These are phyloP conservation scores for Carpinus viminea DNA, from an alignment of 306 rosid species.

Conservation along the genomic window DNA sequence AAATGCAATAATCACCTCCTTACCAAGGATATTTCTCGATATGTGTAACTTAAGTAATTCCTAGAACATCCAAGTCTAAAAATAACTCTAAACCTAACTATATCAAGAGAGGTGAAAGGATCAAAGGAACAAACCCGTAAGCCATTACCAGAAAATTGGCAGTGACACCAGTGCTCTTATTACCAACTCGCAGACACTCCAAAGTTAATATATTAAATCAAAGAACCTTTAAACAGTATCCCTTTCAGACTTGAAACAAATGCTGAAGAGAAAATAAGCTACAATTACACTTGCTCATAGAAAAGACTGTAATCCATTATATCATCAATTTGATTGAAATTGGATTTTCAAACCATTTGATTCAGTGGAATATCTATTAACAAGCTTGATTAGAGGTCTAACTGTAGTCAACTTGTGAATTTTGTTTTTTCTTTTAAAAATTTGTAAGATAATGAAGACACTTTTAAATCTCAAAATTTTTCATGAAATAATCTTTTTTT, in stretches of 20 bases:
- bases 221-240: not conserved
- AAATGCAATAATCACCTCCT: constrained; percentile 47
- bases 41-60: constrained; percentile 37
- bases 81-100: constrained; percentile 43
- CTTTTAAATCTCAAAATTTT: not conserved
- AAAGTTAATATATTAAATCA: constrained; percentile 21
- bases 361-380: not conserved
- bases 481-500: not conserved
- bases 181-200: constrained; percentile 26
- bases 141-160: constrained; percentile 35
- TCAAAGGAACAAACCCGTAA: constrained; percentile 39
- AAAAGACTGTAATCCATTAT: not conserved
- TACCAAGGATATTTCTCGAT: constrained; percentile 61
- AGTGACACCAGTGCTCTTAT: constrained; percentile 32
- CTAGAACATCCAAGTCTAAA: constrained; percentile 47
- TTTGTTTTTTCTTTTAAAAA: not conserved
- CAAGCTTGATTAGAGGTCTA: not conserved
- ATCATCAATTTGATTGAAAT: constrained; percentile 27
- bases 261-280: not conserved
- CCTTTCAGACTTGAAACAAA: constrained; percentile 16
- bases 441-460: not conserved
- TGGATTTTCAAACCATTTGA: not conserved
- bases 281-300: constrained; percentile 18
- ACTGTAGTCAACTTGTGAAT: not conserved
- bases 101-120: constrained; percentile 28